Conservation (phyloP, 345 rosid species). For the Bruguiera gymnorhiza region DNA sequence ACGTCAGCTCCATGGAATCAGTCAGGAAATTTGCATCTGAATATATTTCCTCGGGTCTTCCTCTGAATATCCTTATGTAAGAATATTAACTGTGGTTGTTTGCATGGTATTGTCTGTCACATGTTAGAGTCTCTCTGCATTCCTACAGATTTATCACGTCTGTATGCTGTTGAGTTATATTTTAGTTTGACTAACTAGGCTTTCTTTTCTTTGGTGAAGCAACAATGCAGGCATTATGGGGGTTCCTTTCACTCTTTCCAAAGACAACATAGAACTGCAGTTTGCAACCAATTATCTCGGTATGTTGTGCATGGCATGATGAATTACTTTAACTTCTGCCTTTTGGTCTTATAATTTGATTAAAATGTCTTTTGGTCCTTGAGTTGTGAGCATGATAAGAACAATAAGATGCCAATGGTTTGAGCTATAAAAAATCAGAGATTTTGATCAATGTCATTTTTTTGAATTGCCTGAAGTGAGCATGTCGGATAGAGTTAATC, state of each 20-base stretch:
- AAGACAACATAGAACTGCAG: slow-evolving; percentile 30
- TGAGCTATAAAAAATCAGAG: no score
- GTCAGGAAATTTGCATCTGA: slow-evolving; percentile 26
- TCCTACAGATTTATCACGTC: no score
- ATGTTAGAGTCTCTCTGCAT: no score
- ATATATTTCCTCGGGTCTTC: slow-evolving; percentile 20
- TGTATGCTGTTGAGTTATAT: no score
- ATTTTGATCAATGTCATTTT: no score
- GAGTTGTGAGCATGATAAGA: no score
- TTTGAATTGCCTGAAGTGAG: no score
- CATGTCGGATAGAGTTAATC: neutral
- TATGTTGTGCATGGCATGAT: neutral
- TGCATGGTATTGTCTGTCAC: neutral
- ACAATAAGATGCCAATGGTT: no score
- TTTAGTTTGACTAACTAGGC: neutral
- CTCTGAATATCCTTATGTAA: slow-evolving; percentile 35
- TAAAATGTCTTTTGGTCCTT: no score
- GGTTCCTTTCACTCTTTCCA: slow-evolving; percentile 33
- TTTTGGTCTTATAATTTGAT: no score
- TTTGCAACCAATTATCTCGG: slow-evolving; percentile 34
- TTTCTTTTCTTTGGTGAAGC: slow-evolving; percentile 14
- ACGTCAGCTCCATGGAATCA: slow-evolving; percentile 31
- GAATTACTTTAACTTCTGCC: neutral
- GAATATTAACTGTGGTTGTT: neutral
- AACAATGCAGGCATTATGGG: slow-evolving; percentile 40